Base-by-base conservation (phyloP, 805 yeast species). In the Wickerhamomyces bisporus region DNA sequence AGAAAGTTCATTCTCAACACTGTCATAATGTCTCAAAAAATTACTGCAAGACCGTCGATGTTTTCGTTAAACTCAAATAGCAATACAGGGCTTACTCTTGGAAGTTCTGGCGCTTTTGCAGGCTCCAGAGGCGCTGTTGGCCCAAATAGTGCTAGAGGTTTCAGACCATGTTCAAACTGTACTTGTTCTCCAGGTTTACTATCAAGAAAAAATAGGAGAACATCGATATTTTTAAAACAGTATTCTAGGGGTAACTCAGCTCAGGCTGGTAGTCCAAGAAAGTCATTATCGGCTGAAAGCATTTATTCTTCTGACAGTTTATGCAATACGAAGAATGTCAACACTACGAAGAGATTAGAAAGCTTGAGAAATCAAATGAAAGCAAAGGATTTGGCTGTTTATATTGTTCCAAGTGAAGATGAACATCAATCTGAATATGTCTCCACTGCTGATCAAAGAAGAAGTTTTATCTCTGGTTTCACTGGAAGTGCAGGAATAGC, bases 401-500 rank as follows among this genome's bases (percentile, higher is more conserved):
- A 93, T 58, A 68, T 78, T 20, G 75, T 86, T 9, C 87, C 91
- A 16, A 80, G 94, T 29, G 96, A 87, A 57, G 98, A 91, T 57
- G 95, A 86, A 50, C 98, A 91, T 60, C 91, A 84, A 59, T 79
- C 89, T 20, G 98, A 91, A 63, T 89, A 89, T 52, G 91, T 91
- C 7, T 74, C 93, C 0, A 64, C 72, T 2, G 76, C 81, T 12
- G 98, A 91, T 58, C 86, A 82, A 56, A 75, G 96, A 49, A 70
- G 97, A 40, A 82, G 77, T 38, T 91, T 72, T 51, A 82, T 91
- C 20, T 74, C 89, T 6, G 97, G 88, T 0, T 91, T 91, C 63
- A 82, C 91, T 11, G 98, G 98, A 1, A 80, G 91, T 34, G 95
- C 97, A 2, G 98, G 98, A 18, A 66, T 86, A 17, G 97, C 96